Conservation (phyloP, 108 stramenopile species). For the Pseudonitzschia delicatissima region DNA sequence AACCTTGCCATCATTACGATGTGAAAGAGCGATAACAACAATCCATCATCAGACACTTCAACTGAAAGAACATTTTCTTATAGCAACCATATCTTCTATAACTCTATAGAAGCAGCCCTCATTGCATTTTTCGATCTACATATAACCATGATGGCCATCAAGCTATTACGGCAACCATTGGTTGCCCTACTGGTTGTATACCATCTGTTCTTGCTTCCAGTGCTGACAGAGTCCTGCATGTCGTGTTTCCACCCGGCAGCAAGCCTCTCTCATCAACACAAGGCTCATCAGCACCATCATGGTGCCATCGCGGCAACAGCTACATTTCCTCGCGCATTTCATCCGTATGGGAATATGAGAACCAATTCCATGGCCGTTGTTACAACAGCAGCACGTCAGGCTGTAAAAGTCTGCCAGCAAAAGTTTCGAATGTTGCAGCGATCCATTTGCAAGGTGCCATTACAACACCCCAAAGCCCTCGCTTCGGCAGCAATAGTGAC, state of each 20-base stretch:
- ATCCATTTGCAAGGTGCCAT: neutral
- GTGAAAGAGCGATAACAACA: too few species aligned
- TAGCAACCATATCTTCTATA: too few species aligned
- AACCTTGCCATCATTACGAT: too few species aligned
- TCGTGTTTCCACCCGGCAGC: neutral
- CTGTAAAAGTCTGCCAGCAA: neutral
- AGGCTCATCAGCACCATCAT: neutral
- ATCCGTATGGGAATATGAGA: neutral
- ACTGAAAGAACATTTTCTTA: too few species aligned
- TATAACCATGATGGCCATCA: too few species aligned
- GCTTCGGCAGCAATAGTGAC: neutral
- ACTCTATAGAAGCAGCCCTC: too few species aligned
- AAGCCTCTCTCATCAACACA: neutral
- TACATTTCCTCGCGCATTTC: neutral
- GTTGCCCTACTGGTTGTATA: neutral
- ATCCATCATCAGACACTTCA: too few species aligned
- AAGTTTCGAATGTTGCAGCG: neutral
- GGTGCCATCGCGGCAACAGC: neutral
- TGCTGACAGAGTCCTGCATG: neutral
- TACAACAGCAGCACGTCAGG: neutral
- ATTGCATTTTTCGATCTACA: too few species aligned
- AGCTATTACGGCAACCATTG: neutral
- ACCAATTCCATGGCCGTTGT: constrained; percentile 2
- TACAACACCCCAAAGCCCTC: neutral
- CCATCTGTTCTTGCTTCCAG: neutral